Evolutionary conservation across 805 yeast genomes (phyloP), one percentile per base, ranked within the genome.

Genomic region (Cyberlindnera mississippiensis): DNA sequence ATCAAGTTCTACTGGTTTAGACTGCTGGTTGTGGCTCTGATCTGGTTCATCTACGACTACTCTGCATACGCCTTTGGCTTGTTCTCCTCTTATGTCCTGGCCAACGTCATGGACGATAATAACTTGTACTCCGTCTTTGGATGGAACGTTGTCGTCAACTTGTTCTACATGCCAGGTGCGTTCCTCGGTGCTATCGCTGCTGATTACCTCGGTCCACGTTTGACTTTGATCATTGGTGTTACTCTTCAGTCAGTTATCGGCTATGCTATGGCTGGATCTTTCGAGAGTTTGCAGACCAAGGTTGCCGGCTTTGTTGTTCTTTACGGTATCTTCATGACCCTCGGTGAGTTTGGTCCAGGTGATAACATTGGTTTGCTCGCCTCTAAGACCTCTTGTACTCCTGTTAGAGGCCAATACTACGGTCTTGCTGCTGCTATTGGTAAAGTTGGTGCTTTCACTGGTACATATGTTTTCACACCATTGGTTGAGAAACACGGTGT

Each of bases 321-420:
- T 22, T 91, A 83, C 59, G 97, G 97, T 68, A 80, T 91, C 50
- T 91, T 88, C 63, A 69, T 79, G 61, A 72, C 96, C 6, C 71
- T 87, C 37, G 97, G 97, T 56, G 97, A 91, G 64, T 85, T 90
- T 63, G 95, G 96, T 24, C 90, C 95, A 12, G 98, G 97, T 67
- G 87, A 89, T 65, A 87, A 85, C 65, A 83, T 85, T 62, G 97
- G 97, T 52, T 67, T 85, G 42, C 71, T 90, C 48, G 95, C 96
- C 16, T 76, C 96, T 32, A 89, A 89, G 66, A 83, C 96, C 6
- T 75, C 82, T 35, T 84, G 96, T 34, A 82, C 96, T 9, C 81
- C 96, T 17, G 75, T 89, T 42, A 81, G 97, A 68, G 97, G 96
- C 44, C 85, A 85, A 55, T 86, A 84, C 66, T 90, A 90, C 60